phyloP scores from a whole-genome alignment of 192 early-diverging fungal species.

The Linderina pennispora region DNA sequence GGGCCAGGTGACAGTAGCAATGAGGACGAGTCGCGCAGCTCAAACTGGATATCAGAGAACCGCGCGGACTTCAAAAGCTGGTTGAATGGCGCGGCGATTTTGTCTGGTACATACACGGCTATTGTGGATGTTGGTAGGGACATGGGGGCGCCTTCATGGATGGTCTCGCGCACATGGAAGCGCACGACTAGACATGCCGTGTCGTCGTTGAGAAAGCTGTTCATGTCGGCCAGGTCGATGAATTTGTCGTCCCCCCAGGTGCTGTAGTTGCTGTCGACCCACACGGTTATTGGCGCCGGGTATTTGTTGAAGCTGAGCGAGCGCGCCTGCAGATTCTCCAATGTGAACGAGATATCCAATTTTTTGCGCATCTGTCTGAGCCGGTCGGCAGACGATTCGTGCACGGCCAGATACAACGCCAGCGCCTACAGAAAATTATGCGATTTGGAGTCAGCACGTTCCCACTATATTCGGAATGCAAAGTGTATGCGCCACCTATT shows the following conservation, averaged over 20 bases:
- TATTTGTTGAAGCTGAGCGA: constrained; percentile 42
- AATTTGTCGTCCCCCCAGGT: constrained; percentile 43
- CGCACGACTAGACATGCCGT: constrained; percentile 37
- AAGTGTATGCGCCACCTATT: too few species aligned
- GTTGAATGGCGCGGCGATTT: constrained; percentile 41
- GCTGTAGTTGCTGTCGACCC: constrained; percentile 42
- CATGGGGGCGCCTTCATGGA: constrained; percentile 12
- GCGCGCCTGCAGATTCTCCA: constrained; percentile 30
- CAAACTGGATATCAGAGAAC: constrained; percentile 46
- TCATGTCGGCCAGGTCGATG: constrained; percentile 28
- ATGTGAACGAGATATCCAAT: constrained; percentile 32
- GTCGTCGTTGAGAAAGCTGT: constrained; percentile 29
- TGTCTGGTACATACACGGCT: constrained; percentile 39
- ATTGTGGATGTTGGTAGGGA: constrained; percentile 34
- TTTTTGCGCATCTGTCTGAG: constrained; percentile 25
- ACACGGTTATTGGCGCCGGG: constrained; percentile 40
- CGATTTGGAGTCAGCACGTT: too few species aligned
- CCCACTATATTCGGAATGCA: too few species aligned
- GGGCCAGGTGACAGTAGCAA: constrained; percentile 37
- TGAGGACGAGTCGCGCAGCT: constrained; percentile 31
- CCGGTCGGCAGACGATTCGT: constrained; percentile 24
- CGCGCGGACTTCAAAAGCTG: constrained; percentile 37
- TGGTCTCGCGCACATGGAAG: constrained; percentile 38
- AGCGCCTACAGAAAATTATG: constrained; percentile 19
- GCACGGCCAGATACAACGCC: constrained; percentile 33